phyloP scores from a whole-genome alignment of 2,329 filamentous ascomycete genomes.

The Fusarium neocosmosporiellum region DNA sequence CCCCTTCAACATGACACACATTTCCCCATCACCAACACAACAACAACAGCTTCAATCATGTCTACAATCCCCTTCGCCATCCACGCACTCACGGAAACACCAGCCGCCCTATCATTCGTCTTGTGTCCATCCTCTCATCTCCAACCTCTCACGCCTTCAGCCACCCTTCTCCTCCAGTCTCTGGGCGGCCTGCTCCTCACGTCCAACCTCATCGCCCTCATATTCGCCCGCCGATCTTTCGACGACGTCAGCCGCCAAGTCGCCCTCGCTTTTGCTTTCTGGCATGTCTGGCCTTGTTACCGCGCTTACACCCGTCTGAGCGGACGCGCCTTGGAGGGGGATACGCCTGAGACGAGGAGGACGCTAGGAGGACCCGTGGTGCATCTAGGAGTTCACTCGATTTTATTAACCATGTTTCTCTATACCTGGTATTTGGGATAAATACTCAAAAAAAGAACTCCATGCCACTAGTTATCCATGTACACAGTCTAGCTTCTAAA shows the following conservation, averaged over 20 bases:
- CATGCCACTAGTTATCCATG: slow-evolving; percentile 13
- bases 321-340: slow-evolving; percentile 38
- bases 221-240: slow-evolving; percentile 47
- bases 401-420: slow-evolving; percentile 52
- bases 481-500: slow-evolving; percentile 57
- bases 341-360: slow-evolving; percentile 20
- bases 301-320: slow-evolving; percentile 52
- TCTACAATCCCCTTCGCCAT: slow-evolving; percentile 49
- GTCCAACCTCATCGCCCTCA: slow-evolving; percentile 56
- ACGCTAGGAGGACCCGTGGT: slow-evolving; percentile 59
- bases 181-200: slow-evolving; percentile 60
- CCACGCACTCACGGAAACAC: slow-evolving; percentile 54
- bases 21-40: background rate
- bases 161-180: slow-evolving; percentile 57
- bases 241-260: slow-evolving; percentile 49
- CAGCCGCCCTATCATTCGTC: slow-evolving; percentile 60
- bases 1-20: background rate
- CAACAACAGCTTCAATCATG: slow-evolving; percentile 4
- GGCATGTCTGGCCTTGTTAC: slow-evolving; percentile 61
- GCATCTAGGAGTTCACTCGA: slow-evolving; percentile 57
- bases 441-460: slow-evolving; percentile 9
- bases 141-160: slow-evolving; percentile 51
- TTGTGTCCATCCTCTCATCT: slow-evolving; percentile 56
- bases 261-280: slow-evolving; percentile 57
- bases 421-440: slow-evolving; percentile 26